These are phyloP conservation scores for Colletotrichum trifolii DNA, from an alignment of 2,329 filamentous ascomycete species.

Conservation along the genomic window DNA sequence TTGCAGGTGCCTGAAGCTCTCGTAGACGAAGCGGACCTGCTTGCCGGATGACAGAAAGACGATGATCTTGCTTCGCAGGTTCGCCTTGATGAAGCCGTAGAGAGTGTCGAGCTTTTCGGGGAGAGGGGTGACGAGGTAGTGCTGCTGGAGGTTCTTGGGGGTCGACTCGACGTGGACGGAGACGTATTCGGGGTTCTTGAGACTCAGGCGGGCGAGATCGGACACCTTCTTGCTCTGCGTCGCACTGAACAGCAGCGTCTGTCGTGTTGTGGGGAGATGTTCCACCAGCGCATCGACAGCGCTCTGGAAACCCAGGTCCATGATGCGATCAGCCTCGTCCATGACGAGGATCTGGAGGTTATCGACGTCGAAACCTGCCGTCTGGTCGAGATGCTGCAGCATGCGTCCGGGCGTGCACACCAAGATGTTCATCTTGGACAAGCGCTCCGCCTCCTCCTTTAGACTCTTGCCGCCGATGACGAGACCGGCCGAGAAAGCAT, in stretches of 20 bases:
- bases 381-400: slow-evolving; percentile 95
- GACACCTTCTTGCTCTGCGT: slow-evolving; percentile 96
- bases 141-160: slow-evolving; percentile 85
- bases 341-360: slow-evolving; percentile 93
- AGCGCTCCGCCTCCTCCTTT: slow-evolving; percentile 84
- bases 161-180: slow-evolving; percentile 93
- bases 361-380: slow-evolving; percentile 87
- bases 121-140: slow-evolving; percentile 88
- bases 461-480: slow-evolving; percentile 94
- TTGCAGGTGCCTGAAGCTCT: slow-evolving; percentile 91
- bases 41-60: slow-evolving; percentile 97
- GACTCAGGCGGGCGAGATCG: slow-evolving; percentile 87
- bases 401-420: slow-evolving; percentile 96
- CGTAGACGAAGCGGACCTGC: slow-evolving; percentile 95
- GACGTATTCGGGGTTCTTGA: slow-evolving; percentile 93
- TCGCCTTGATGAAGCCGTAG: slow-evolving; percentile 91
- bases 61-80: slow-evolving; percentile 92
- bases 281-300: slow-evolving; percentile 94
- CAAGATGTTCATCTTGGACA: slow-evolving; percentile 95
- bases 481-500: slow-evolving; percentile 90
- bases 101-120: slow-evolving; percentile 91
- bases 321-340: slow-evolving; percentile 94
- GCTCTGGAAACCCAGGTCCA: slow-evolving; percentile 96
- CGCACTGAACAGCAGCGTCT: slow-evolving; percentile 95
- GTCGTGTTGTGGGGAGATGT: slow-evolving; percentile 85